Evolutionary conservation across 371 early-diverging fungal genomes (phyloP), one percentile per base, ranked within the genome.

Genomic region (Dichotomocladium elegans): DNA sequence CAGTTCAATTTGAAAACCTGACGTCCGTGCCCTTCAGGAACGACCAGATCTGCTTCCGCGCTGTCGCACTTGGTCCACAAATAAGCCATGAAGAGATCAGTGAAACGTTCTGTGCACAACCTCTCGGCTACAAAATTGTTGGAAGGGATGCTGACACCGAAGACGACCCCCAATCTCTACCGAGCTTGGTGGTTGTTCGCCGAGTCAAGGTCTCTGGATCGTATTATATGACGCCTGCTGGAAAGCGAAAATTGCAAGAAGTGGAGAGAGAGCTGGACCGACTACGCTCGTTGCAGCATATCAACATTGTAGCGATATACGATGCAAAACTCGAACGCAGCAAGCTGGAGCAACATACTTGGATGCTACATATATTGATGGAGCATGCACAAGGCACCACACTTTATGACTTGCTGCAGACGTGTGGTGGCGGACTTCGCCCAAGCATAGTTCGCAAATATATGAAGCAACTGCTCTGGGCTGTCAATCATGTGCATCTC

Each of bases 201-300:
- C 59, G 63, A 17, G 64, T 77, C 5, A 49, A 62, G 25, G 59
- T 79, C 1, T 54, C 63, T 4, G 69, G 69, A 11, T 60, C 76
- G 0, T 72, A 74, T 44, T 79, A 79, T 54, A 58, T 69, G 35
- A 72, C 76, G 5, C 68, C 74, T 19, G 68, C 79, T 17, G 85
- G 83, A 11, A 85, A 82, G 53, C 68, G 72, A 22, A 78, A 76
- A 54, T 44, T 83, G 17, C 82, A 85, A 58, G 82, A 82, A 24
- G 65, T 85, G 4, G 82, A 85, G 46, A 62, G 76, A 45, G 86
- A 85, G 43, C 53, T 85, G 15, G 80, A 80, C n/a, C 66, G 82
- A 21, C 48, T 85, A 3, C 68, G 80, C 37, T 60, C 76, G 3
- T 56, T 83, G 11, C 74, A 80, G 17, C 78, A 83, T 50, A 71